phyloP scores from a whole-genome alignment of 257 asterid species.

The Nicotiana benthamiana region DNA sequence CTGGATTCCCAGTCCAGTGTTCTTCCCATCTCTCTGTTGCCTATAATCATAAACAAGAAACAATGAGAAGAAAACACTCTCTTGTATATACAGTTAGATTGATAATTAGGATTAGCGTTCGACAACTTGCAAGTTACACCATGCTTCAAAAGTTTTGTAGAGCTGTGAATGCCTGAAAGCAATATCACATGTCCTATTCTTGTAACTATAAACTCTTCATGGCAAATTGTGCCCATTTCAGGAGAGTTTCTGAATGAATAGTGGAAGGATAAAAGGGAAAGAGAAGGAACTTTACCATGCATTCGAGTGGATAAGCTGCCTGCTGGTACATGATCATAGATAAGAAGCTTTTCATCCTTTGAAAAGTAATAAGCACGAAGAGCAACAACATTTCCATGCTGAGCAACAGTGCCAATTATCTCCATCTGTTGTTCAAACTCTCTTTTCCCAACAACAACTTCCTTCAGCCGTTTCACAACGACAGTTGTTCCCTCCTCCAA shows the following conservation, averaged over 20 bases:
- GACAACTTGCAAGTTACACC: not conserved
- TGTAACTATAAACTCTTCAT: not conserved
- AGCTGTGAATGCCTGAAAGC: not conserved
- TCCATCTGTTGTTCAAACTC: constrained; percentile 72
- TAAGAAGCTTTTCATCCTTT: constrained; percentile 61
- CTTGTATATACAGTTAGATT: not conserved
- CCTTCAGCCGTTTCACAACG: constrained; percentile 62
- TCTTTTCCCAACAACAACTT: constrained; percentile 42
- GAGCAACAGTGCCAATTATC: constrained; percentile 33
- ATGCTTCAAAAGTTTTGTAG: not conserved
- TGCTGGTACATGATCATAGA: constrained; percentile 34
- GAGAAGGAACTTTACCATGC: constrained; percentile 37
- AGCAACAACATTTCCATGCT: constrained; percentile 47
- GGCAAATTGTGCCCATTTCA: not conserved
- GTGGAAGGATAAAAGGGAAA: not conserved
- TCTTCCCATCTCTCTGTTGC: constrained; percentile 40
- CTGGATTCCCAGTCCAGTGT: constrained; percentile 59
- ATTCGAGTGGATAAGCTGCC: constrained; percentile 55
- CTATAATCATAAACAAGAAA: constrained; percentile 21
- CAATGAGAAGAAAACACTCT: not conserved
- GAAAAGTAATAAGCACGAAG: constrained; percentile 65
- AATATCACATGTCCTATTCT: not conserved
- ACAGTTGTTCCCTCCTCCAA: constrained; percentile 57
- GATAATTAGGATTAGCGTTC: not conserved
- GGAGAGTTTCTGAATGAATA: too few species aligned